Conservation (phyloP, 495 filamentous ascomycete species). For the Penicillium samsonianum region DNA sequence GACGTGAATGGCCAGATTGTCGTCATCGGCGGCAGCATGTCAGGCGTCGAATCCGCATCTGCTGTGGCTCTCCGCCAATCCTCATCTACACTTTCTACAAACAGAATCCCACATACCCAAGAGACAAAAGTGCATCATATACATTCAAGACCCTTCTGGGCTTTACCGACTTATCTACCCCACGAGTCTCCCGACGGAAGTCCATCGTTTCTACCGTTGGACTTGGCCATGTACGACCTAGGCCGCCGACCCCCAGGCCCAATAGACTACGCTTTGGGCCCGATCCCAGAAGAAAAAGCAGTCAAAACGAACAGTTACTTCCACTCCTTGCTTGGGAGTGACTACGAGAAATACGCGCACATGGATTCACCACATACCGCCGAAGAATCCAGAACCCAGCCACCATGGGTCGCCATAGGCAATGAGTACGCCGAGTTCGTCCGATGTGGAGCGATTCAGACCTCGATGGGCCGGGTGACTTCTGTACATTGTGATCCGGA, state of each 20-base stretch:
- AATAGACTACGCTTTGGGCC: slow-evolving; percentile 60
- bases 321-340: slow-evolving; percentile 56
- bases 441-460: slow-evolving; percentile 59
- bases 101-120: slow-evolving; percentile 27
- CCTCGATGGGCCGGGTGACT: slow-evolving; percentile 37
- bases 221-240: slow-evolving; percentile 73
- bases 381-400: slow-evolving; percentile 35
- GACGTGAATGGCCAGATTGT: slow-evolving; percentile 45
- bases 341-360: slow-evolving; percentile 51
- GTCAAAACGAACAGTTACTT: slow-evolving; percentile 55
- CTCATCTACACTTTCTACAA: slow-evolving; percentile 51
- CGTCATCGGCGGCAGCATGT: slow-evolving; percentile 82
- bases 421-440: slow-evolving; percentile 75
- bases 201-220: slow-evolving; percentile 70
- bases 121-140: slow-evolving; percentile 63
- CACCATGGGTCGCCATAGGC: slow-evolving; percentile 66
- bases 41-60: slow-evolving; percentile 74
- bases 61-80: slow-evolving; percentile 71
- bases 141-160: slow-evolving; percentile 69
- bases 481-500: slow-evolving; percentile 23
- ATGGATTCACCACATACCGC: slow-evolving; percentile 3
- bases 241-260: slow-evolving; percentile 55
- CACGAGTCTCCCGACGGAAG: slow-evolving; percentile 27
- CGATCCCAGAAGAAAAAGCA: slow-evolving; percentile 56
- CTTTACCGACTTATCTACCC: slow-evolving; percentile 65